Percentiles rank a stretch among this genome's conserved stretches.
phyloP scores from a whole-genome alignment of 176 grass and related monocot genomes.

The Eremochloa ophiuroides region DNA sequence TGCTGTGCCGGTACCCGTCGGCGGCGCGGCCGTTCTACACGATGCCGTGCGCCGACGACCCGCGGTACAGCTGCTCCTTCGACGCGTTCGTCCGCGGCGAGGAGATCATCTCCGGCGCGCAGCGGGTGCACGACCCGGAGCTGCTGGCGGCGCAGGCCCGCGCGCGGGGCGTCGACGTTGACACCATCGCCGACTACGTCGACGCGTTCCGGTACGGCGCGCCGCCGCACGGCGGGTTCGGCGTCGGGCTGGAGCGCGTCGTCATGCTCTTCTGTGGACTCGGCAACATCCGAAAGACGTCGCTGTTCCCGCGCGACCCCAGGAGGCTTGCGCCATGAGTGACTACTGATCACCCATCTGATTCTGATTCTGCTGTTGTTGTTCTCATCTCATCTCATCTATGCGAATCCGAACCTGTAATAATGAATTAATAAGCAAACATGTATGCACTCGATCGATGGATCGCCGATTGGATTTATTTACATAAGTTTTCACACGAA shows the following conservation, averaged over 20 bases:
- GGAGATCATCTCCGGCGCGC: constrained; percentile 81
- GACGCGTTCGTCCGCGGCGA: constrained; percentile 73
- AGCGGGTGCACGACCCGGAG: constrained; percentile 57
- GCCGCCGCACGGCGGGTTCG: constrained; percentile 71
- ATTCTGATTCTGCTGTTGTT: too few relatives aligned
- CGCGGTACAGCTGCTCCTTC: constrained; percentile 66
- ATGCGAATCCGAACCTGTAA: too few relatives aligned
- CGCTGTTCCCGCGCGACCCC: constrained; percentile 74
- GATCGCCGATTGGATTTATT: too few relatives aligned
- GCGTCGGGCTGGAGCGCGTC: constrained; percentile 65
- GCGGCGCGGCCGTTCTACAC: constrained; percentile 82
- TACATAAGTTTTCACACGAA: neutral
- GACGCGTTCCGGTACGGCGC: constrained; percentile 68
- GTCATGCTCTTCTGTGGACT: constrained; percentile 81
- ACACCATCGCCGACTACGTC: constrained; percentile 53
- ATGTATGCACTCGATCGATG: too few relatives aligned
- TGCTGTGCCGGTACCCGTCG: constrained; percentile 66
- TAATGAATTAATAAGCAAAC: too few relatives aligned
- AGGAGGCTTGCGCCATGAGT: constrained; percentile 49
- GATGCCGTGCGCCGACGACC: constrained; percentile 64
- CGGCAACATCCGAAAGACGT: constrained; percentile 57
- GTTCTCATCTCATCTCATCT: too few relatives aligned
- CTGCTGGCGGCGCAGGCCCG: constrained; percentile 42
- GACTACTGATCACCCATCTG: too few relatives aligned
- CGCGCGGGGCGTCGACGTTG: constrained; percentile 48